These are phyloP conservation scores for Chrysosphaeria jannelii DNA, from an alignment of 2,329 filamentous ascomycete species.

Conservation along the genomic window DNA sequence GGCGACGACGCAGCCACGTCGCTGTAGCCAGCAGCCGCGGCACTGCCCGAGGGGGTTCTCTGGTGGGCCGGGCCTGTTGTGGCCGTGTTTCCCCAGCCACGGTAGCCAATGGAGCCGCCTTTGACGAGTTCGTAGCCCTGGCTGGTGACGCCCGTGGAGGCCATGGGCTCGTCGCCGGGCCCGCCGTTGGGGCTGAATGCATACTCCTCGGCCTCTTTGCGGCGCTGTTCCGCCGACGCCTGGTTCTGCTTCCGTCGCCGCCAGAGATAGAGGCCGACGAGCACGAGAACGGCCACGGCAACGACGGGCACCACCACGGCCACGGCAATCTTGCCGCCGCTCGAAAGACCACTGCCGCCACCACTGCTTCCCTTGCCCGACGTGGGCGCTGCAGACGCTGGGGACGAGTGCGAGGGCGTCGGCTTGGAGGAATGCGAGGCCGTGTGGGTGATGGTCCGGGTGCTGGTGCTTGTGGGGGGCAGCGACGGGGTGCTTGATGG, in stretches of 20 bases:
- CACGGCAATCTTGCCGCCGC: constrained; percentile 52
- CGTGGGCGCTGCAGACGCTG: constrained; percentile 4
- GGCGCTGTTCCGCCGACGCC: constrained; percentile 57
- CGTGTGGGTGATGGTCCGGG: constrained; percentile 4
- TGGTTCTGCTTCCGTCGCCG: constrained; percentile 64
- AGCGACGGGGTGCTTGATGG: constrained; percentile 9
- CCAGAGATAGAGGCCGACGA: constrained; percentile 60
- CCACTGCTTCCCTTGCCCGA: constrained; percentile 6
- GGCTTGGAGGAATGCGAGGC: too few species aligned
- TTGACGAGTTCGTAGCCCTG: constrained; percentile 41
- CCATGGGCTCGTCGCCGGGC: constrained; percentile 33
- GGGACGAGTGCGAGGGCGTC: constrained; percentile 2
- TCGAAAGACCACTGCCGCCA: constrained; percentile 20
- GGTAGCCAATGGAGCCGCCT: constrained; percentile 49
- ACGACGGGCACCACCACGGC: constrained; percentile 85
- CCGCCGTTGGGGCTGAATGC: constrained; percentile 95
- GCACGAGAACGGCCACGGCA: constrained; percentile 51
- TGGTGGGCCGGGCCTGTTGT: constrained; percentile 58
- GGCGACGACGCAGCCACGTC: constrained; percentile 47
- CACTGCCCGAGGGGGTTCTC: constrained; percentile 60
- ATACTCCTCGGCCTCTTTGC: constrained; percentile 94
- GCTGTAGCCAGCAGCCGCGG: constrained; percentile 32
- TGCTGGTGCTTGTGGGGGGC: constrained; percentile 2
- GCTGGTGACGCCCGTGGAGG: constrained; percentile 9
- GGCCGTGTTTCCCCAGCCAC: constrained; percentile 74